Evolutionary conservation across 164 flowering plant genomes (phyloP), one percentile per base, ranked within the genome.

Genomic region (Berberis vulgaris): DNA sequence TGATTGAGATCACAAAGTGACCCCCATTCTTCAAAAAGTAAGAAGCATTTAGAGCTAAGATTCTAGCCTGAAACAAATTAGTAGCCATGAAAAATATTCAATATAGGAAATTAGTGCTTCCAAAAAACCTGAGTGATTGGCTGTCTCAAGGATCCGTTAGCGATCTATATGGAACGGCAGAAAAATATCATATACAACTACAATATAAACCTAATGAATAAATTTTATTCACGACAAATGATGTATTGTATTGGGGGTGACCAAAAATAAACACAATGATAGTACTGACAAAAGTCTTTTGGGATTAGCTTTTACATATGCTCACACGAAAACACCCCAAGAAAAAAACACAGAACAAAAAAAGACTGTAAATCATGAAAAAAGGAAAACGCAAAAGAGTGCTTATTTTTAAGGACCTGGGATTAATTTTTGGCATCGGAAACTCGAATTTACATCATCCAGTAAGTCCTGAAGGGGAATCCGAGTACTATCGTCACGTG

Each of bases 1-100:
- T 91, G 3, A 94, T 94, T 40, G 99, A 94, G 53, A 94, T 94
- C 13, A 94, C 96, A 80, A 91, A 94, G 71, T 91, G 96, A 10
- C 99, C 99, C 39, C 96, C 96, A 65, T 86, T 76, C 75, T 94
- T 94, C 63, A 94, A 77, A 68, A 94, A 94, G 69, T 84, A 91
- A 0, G 96, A 86, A 43, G 96, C 99, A 75, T 91, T 94, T 45
- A 94, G 71, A 0, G 93, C 97, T 64, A 94, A 72, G 67, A 94
- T 94, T 66, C 98, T 86, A 1, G 98, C 98, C 98, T 91, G 95
- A 62, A 70, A 5, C 5, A 54, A 2, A 54, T 5, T 54, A 38
- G 5, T 38, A 54, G 6, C 6, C 8, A 6, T 6, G 11, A 49
- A 6, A 49, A 49, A 49, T 49, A 49, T 49, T 49, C 6, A 6